Percentiles rank a stretch among this genome's conserved stretches.
Conservation (phyloP, 345 rosid genomes). For the Lagerstroemia speciosa region DNA sequence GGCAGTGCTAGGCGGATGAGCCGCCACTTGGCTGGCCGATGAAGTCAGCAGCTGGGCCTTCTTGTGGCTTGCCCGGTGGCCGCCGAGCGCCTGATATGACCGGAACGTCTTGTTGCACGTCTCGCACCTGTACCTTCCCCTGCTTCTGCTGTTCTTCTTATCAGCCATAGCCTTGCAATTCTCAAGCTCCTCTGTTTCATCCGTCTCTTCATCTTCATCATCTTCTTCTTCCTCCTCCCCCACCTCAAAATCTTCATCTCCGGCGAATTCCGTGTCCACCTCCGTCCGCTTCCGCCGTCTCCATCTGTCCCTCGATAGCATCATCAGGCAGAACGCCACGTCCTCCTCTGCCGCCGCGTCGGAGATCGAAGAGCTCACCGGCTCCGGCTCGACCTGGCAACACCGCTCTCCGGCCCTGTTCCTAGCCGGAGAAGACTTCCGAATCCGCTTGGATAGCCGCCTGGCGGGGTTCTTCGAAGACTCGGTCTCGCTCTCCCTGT, state of each 20-base stretch:
- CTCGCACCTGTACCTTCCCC: slow-evolving; percentile 61
- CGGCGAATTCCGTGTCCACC: neutral
- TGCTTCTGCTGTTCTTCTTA: slow-evolving; percentile 27
- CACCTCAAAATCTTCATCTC: neutral
- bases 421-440: slow-evolving; percentile 12
- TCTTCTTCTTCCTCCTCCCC: slow-evolving; percentile 16
- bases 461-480: slow-evolving; percentile 57
- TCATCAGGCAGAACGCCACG: slow-evolving; percentile 87
- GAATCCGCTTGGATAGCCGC: slow-evolving; percentile 54
- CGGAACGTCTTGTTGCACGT: slow-evolving; percentile 72
- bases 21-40: neutral
- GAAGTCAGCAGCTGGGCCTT: slow-evolving; percentile 12
- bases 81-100: slow-evolving; percentile 91
- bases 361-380: slow-evolving; percentile 64
- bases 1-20: slow-evolving; percentile 23
- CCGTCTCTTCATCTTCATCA: slow-evolving; percentile 21
- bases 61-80: slow-evolving; percentile 91
- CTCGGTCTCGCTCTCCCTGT: slow-evolving; percentile 75
- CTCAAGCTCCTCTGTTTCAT: slow-evolving; percentile 23
- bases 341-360: slow-evolving; percentile 75
- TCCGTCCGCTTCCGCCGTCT: slow-evolving; percentile 14
- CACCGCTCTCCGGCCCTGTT: slow-evolving; percentile 5
- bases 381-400: slow-evolving; percentile 44
- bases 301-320: slow-evolving; percentile 87
- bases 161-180: slow-evolving; percentile 30